Base-by-base conservation (phyloP, 805 yeast genomes). In the Saccharomycopsis babjevae region DNA sequence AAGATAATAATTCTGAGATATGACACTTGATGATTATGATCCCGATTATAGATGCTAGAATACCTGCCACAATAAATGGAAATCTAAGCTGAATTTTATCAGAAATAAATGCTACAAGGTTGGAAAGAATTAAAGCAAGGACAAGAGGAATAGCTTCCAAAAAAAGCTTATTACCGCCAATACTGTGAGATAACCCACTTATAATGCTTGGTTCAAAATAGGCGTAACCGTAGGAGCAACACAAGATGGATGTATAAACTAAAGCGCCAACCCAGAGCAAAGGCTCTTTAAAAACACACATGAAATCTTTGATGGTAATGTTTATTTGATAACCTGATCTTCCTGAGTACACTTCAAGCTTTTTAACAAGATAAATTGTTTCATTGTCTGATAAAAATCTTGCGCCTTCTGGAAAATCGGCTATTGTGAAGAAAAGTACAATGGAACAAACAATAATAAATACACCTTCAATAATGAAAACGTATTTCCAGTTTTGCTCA, bases 381-480 rank as follows among this genome's bases (percentile, higher is more conserved):
- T 62, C 63, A 20, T 62, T 60, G 32, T 62, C 65, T 34, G 58
- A 39, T 13, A 62, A 57, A 34, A 60, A 60, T 20, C 63, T 46
- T 11, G 65, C 68, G 16, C 71, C 69, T 38, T 68, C 72, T 32
- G 76, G 74, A 6, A 68, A 65, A 55, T 77, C 81, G 3, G 81
- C 81, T 30, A 76, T 65, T 13, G 70, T 65, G 56, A 72, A 67
- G 54, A 68, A 72, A 0, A 79, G 79, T 7, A 67, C 38, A 2
- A 76, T n/a, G 0, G 78, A 78, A 18, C 73, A 68, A 4, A 72
- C 72, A n/a, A 75, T 67, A 2, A 74, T 72, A 57, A 77, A 68
- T 57, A 79, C 70, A 13, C 84, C 83, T 64, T 82, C 83, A 61
- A 80, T 72, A 39, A 80, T 77, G 66, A 77, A 80, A 57, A 79